A percentile compares a stretch with the other conserved stretches of the same genome.
Conservation (phyloP, 208 protist genomes). For the Wallacemonas collosoma region DNA sequence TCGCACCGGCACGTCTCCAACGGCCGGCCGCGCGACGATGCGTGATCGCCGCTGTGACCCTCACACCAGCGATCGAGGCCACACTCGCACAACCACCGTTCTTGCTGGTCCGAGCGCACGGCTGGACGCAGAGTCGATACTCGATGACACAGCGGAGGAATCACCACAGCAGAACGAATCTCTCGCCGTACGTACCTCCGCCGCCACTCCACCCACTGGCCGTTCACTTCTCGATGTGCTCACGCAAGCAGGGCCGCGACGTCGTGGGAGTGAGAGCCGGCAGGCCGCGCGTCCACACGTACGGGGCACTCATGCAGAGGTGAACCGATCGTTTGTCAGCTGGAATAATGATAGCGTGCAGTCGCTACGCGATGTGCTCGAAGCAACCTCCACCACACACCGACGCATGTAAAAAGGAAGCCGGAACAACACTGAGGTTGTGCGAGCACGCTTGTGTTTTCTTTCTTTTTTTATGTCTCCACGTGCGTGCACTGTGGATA, state of each 20-base stretch:
- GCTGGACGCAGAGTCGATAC: too few relatives aligned
- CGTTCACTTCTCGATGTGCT: neutral
- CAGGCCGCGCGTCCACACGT: too few relatives aligned
- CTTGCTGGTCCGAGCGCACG: too few relatives aligned
- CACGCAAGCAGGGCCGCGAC: neutral
- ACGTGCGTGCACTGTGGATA: neutral
- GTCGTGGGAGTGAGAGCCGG: neutral
- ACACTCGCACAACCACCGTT: too few relatives aligned
- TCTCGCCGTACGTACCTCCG: too few relatives aligned
- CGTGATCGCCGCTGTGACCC: neutral
- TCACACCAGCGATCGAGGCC: too few relatives aligned
- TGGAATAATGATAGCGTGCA: neutral
- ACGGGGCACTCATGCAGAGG: neutral
- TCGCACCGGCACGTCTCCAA: neutral
- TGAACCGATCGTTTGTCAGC: neutral
- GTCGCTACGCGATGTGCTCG: constrained; percentile 13
- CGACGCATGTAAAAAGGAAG: neutral
- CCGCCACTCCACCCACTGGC: neutral
- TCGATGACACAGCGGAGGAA: too few relatives aligned
- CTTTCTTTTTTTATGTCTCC: neutral
- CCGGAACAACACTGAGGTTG: neutral
- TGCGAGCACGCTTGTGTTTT: neutral
- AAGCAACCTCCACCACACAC: neutral
- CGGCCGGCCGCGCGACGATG: constrained; percentile 7
- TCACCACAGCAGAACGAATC: too few relatives aligned